phyloP scores from a whole-genome alignment of 2,329 filamentous ascomycete genomes.

The Fusarium graminum region DNA sequence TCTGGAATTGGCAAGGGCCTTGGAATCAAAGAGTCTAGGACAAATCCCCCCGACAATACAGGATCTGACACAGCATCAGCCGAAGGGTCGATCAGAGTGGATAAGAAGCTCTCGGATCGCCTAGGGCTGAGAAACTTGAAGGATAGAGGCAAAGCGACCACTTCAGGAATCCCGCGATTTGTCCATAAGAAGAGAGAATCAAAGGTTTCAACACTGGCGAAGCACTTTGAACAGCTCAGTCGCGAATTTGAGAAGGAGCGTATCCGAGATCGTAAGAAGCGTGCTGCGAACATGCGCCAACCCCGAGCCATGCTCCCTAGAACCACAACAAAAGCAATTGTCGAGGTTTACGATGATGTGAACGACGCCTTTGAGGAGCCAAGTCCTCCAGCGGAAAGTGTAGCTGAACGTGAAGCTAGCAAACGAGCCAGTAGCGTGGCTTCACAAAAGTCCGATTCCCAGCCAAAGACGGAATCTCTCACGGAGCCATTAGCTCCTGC shows the following conservation, averaged over 20 bases:
- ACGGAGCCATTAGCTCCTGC: slow-evolving; percentile 44
- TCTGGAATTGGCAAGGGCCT: slow-evolving; percentile 60
- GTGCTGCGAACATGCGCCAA: slow-evolving; percentile 79
- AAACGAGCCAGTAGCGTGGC: slow-evolving; percentile 46
- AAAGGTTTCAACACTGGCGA: slow-evolving; percentile 90
- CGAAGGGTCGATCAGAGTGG: slow-evolving; percentile 63
- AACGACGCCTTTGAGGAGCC: slow-evolving; percentile 91
- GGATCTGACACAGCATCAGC: slow-evolving; percentile 44
- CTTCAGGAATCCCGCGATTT: slow-evolving; percentile 91
- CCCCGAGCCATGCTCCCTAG: slow-evolving; percentile 86
- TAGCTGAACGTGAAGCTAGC: slow-evolving; percentile 51
- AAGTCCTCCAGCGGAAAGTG: slow-evolving; percentile 64
- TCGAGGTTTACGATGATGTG: slow-evolving; percentile 95
- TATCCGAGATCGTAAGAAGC: slow-evolving; percentile 83
- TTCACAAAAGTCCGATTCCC: slow-evolving; percentile 50
- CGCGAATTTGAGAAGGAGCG: slow-evolving; percentile 97
- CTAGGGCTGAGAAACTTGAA: slow-evolving; percentile 76
- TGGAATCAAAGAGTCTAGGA: slow-evolving; percentile 53
- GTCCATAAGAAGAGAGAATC: slow-evolving; percentile 80
- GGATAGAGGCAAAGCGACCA: slow-evolving; percentile 63
- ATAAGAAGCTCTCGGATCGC: slow-evolving; percentile 83
- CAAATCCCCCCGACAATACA: slow-evolving; percentile 45
- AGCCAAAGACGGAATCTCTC: slow-evolving; percentile 31
- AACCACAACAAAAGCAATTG: slow-evolving; percentile 93
- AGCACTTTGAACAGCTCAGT: slow-evolving; percentile 96